Evolutionary conservation across 1,284 basidiomycete genomes (phyloP).

Genomic region (Malassezia nana): DNA sequence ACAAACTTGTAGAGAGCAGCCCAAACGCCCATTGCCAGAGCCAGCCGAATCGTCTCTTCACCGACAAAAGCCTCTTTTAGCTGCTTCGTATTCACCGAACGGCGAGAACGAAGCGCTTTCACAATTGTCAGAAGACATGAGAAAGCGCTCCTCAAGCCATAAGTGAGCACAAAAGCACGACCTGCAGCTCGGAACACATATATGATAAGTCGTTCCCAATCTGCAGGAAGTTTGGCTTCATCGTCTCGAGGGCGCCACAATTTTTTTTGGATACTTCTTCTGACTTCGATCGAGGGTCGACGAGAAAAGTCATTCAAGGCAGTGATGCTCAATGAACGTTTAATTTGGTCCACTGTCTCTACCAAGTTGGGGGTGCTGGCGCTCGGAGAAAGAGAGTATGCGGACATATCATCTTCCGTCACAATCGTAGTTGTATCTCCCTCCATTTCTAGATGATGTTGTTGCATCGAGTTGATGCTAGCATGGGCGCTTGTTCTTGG

Average conservation of each 20-base stretch:
- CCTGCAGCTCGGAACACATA: slow-evolving; percentile 39
- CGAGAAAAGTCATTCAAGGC: slow-evolving; percentile 37
- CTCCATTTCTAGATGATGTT: neutral
- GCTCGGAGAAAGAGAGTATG: slow-evolving; percentile 22
- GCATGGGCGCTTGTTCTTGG: neutral
- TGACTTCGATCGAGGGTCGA: slow-evolving; percentile 30
- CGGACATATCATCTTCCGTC: slow-evolving; percentile 22
- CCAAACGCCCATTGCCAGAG: slow-evolving; percentile 39
- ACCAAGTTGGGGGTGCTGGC: slow-evolving; percentile 39
- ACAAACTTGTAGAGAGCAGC: slow-evolving; percentile 42
- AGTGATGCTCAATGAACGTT: slow-evolving; percentile 36
- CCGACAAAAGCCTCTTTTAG: slow-evolving; percentile 29
- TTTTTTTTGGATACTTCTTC: slow-evolving; percentile 36
- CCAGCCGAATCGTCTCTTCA: slow-evolving; percentile 37
- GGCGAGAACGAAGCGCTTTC: slow-evolving; percentile 25
- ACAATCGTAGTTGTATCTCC: slow-evolving; percentile 6
- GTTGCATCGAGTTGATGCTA: neutral
- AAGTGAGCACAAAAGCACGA: slow-evolving; percentile 37
- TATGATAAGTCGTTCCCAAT: slow-evolving; percentile 43
- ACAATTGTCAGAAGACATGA: slow-evolving; percentile 36
- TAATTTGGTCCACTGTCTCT: slow-evolving; percentile 37
- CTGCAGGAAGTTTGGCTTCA: slow-evolving; percentile 30
- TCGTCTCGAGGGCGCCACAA: slow-evolving; percentile 46
- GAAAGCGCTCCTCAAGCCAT: slow-evolving; percentile 33
- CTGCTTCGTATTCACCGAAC: slow-evolving; percentile 20